Conservation (phyloP, 2,329 filamentous ascomycete genomes). For the Cladosporium oxysporum region DNA sequence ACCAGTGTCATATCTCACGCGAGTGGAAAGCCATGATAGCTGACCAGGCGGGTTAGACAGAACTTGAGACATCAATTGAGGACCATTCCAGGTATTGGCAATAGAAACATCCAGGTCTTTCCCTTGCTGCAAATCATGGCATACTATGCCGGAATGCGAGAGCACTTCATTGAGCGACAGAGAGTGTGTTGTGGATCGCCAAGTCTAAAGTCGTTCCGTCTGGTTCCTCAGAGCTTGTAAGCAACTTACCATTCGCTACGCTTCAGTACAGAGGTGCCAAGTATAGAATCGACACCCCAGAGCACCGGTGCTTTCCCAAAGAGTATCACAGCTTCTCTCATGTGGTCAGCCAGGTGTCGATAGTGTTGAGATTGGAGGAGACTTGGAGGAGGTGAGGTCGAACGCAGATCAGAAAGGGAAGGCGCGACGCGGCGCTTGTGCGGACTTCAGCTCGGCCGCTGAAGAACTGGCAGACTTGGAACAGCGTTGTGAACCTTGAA, state of each 20-base stretch:
- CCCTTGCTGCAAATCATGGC: not conserved
- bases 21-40: not conserved
- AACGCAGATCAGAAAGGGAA: not conserved
- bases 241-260: not conserved
- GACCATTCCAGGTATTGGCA: not conserved
- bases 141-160: not conserved
- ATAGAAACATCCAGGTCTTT: not conserved
- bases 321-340: not conserved
- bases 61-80: not conserved
- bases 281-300: not conserved
- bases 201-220: not conserved
- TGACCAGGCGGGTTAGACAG: not conserved
- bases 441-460: not conserved
- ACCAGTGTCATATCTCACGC: too few species aligned
- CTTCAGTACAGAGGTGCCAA: not conserved
- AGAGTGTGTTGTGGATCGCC: not conserved
- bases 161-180: not conserved
- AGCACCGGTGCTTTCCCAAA: not conserved
- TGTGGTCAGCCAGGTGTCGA: not conserved
- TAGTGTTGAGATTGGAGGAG: not conserved
- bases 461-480: not conserved
- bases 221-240: conserved; percentile 3
- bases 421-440: not conserved
- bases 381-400: not conserved
- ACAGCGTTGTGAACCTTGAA: not conserved